Conservation (phyloP, 192 early-diverging fungal genomes). For the Coemansia sp. region DNA sequence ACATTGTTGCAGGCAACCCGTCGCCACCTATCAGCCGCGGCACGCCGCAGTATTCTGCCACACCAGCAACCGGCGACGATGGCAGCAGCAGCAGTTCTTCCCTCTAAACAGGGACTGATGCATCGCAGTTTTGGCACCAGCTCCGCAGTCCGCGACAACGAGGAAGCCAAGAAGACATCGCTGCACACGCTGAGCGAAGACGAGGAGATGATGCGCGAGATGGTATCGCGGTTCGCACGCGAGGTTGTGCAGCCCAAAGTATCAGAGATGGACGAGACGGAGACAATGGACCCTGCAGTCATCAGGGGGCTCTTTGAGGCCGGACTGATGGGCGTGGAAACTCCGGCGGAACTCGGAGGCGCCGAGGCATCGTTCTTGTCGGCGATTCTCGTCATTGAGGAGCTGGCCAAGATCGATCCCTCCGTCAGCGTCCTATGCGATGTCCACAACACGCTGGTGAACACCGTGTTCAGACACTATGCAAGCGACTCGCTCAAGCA, state of each 20-base stretch:
- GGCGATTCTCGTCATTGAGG: constrained; percentile 85
- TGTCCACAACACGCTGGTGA: constrained; percentile 97
- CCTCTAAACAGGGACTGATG: neutral
- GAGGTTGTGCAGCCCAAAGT: constrained; percentile 85
- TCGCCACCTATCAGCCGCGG: neutral
- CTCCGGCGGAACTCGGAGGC: constrained; percentile 76
- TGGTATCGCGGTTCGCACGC: constrained; percentile 76
- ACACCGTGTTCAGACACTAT: constrained; percentile 88
- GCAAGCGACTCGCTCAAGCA: constrained; percentile 71
- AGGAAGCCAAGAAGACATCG: constrained; percentile 42
- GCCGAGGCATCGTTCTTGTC: constrained; percentile 79
- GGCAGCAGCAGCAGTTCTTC: neutral
- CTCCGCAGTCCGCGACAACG: neutral
- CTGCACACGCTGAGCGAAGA: constrained; percentile 85
- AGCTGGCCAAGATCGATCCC: constrained; percentile 94
- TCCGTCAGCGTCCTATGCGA: constrained; percentile 89
- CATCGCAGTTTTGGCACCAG: constrained; percentile 1
- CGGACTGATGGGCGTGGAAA: constrained; percentile 96
- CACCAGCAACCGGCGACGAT: neutral
- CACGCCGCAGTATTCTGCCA: constrained; percentile 1
- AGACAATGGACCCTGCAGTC: constrained; percentile 75
- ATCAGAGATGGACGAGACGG: constrained; percentile 87
- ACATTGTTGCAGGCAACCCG: constrained; percentile 11
- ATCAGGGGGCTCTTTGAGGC: constrained; percentile 86
- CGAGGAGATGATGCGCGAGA: constrained; percentile 80